Conservation (phyloP, 2,329 filamentous ascomycete genomes). For the Alternaria atra region DNA sequence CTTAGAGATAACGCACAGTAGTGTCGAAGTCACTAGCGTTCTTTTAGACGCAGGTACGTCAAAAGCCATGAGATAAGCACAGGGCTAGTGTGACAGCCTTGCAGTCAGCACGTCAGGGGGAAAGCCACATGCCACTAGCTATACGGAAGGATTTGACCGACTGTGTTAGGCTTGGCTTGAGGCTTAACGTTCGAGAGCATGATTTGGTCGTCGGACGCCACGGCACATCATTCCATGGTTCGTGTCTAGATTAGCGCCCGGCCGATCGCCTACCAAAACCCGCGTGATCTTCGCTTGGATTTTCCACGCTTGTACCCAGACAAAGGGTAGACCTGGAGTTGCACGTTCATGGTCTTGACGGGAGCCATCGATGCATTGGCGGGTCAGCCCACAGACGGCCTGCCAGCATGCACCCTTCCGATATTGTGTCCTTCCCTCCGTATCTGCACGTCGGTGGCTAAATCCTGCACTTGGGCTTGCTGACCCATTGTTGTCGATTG, state of each 20-base stretch:
- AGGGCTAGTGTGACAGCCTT: conserved; percentile 17
- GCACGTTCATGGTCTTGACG: not conserved
- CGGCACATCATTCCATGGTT: conserved; percentile 5
- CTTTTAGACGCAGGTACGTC: conserved; percentile 16
- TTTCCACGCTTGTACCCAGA: conserved; percentile 1
- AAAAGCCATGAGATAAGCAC: conserved; percentile 12
- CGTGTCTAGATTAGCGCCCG: conserved; percentile 16
- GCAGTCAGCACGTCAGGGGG: conserved; percentile 6
- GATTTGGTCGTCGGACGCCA: conserved; percentile 8
- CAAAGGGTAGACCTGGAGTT: not conserved
- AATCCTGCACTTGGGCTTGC: conserved; percentile 10
- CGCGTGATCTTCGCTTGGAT: conserved; percentile 1
- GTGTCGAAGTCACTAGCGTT: conserved; percentile 4
- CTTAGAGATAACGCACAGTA: conserved; percentile 4
- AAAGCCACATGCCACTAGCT: conserved; percentile 8
- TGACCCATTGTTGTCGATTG: conserved; percentile 9
- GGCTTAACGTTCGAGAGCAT: not conserved
- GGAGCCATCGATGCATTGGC: conserved; percentile 1
- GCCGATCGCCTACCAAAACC: conserved; percentile 12
- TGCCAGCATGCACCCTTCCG: conserved; percentile 9
- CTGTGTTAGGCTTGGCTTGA: not conserved
- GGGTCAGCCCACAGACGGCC: not conserved
- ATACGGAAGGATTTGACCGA: conserved; percentile 4
- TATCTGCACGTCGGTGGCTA: conserved; percentile 16
- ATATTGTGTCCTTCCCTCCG: conserved; percentile 10